Conservation (phyloP, 1,139 yeast genomes). For the Magnusiomyces suaveolens region DNA sequence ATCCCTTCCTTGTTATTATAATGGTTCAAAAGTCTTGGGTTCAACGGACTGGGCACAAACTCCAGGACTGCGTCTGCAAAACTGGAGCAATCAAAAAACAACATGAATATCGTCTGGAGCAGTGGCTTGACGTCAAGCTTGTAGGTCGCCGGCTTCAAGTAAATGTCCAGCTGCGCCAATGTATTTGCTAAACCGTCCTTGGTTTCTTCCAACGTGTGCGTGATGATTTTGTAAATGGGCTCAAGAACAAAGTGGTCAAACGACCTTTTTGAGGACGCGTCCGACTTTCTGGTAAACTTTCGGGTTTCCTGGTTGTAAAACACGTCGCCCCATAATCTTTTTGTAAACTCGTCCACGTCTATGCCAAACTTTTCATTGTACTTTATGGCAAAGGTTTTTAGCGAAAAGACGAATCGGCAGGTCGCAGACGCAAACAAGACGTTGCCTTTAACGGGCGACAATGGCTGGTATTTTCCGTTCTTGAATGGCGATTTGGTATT, state of each 20-base stretch:
- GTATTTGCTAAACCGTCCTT: conserved; percentile 36
- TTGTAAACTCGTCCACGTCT: conserved; percentile 40
- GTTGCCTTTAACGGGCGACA: conserved; percentile 59
- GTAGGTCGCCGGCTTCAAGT: conserved; percentile 25
- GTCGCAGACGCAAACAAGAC: conserved; percentile 66
- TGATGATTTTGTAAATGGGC: conserved; percentile 71
- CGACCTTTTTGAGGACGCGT: conserved; percentile 36
- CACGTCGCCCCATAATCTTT: conserved; percentile 69
- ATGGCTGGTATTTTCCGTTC: conserved; percentile 14
- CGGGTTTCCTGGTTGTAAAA: conserved; percentile 41
- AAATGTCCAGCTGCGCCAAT: conserved; percentile 35
- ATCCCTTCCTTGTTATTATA: conserved; percentile 26
- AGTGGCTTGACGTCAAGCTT: conserved; percentile 49
- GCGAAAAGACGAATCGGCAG: conserved; percentile 53
- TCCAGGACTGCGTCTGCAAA: conserved; percentile 44
- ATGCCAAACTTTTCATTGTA: conserved; percentile 36
- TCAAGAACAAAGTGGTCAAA: conserved; percentile 62
- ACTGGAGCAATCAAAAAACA: conserved; percentile 45
- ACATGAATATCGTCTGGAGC: conserved; percentile 44
- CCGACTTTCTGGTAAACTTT: conserved; percentile 38
- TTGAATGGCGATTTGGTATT: conserved; percentile 28
- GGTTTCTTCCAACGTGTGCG: conserved; percentile 51
- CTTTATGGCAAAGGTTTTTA: conserved; percentile 52
- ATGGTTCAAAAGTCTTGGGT: conserved; percentile 16
- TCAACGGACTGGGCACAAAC: conserved; percentile 38